Base-by-base conservation (phyloP, 495 filamentous ascomycete genomes). In the Sabuloglossum arenarium region DNA sequence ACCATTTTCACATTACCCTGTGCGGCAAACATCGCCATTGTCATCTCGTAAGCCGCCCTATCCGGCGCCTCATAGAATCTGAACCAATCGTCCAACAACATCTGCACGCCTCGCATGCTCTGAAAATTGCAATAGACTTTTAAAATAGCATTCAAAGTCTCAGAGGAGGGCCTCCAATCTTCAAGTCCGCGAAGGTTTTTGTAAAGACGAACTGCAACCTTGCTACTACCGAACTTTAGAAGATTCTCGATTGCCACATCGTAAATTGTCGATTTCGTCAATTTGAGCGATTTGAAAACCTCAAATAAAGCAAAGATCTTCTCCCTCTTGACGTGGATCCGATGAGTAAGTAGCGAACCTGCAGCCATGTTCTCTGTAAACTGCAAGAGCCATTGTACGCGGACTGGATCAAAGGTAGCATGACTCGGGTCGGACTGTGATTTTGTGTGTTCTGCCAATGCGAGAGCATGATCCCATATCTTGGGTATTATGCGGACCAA, bases 71-170 rank as follows among this genome's bases (percentile, higher is more conserved):
- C 61, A 37, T 72, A 65, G 49, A 68, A 63, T 11, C 57, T 59
- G 52, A 72, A 67, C 69, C 71, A 82, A 61, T 83, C 80, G 31
- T 71, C 65, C 54, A 75, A 66, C n/a, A 82, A 58, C 55, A 69
- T 60, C 52, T 75, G 68, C 57, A 82, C 68, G 3, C 71, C 76
- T 6, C 59, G 60, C 25, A 63, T 61, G 46, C 66, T 70, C 29
- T 72, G 61, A 56, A 65, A 30, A 16, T 61, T 57, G 55, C 69
- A 67, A 56, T 73, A 67, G 56, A 66, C 64, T n/a, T 69, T 59
- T 56, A 78, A 68, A 9, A 73, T 61, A 19, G 59, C 57, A 30
- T 71, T 62, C 6, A 80, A 62, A 30, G 70, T 32, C 39, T 29
- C 21, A 6, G 6, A 42, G 28, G 37, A 27, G 16, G 29, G 27